Conservation (phyloP, 73 alveolate species). For the Effrenium voratum region DNA sequence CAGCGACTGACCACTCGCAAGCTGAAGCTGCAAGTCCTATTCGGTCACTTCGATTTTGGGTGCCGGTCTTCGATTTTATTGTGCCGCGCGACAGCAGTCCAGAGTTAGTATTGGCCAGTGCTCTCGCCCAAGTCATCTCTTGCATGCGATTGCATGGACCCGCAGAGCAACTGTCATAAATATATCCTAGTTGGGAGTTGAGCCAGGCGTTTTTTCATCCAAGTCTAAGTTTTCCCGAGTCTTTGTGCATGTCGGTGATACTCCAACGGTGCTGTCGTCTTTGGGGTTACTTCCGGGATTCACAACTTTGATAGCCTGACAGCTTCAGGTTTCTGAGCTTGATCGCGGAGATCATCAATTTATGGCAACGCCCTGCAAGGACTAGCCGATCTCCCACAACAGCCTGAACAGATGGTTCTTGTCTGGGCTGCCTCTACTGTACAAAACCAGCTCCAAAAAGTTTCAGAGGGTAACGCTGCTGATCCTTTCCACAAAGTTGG, state of each 20-base stretch:
- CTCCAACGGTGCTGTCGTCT: not conserved
- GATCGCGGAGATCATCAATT: slow-evolving; percentile 17
- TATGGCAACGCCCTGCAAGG: not conserved
- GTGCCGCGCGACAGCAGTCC: slow-evolving; percentile 6
- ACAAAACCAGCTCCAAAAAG: too few relatives aligned
- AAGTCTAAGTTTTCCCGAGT: not conserved
- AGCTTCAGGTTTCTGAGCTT: slow-evolving; percentile 14
- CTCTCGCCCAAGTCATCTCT: not conserved
- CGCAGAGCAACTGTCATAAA: not conserved
- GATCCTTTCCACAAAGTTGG: too few relatives aligned
- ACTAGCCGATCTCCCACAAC: too few relatives aligned
- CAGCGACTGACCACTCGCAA: too few relatives aligned
- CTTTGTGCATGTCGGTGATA: not conserved
- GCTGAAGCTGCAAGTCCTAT: too few relatives aligned
- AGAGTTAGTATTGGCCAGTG: not conserved
- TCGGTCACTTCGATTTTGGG: slow-evolving; percentile 50
- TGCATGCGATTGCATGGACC: not conserved
- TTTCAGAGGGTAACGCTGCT: too few relatives aligned
- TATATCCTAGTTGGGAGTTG: not conserved
- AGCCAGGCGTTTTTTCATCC: not conserved
- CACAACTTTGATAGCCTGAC: not conserved
- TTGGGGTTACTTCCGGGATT: not conserved
- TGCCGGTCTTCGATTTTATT: slow-evolving; percentile 34
- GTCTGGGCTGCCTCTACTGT: too few relatives aligned
- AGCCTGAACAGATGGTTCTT: too few relatives aligned